Evolutionary conservation across 176 grass and related monocot species (phyloP).

Genomic region (Thalia dealbata): DNA sequence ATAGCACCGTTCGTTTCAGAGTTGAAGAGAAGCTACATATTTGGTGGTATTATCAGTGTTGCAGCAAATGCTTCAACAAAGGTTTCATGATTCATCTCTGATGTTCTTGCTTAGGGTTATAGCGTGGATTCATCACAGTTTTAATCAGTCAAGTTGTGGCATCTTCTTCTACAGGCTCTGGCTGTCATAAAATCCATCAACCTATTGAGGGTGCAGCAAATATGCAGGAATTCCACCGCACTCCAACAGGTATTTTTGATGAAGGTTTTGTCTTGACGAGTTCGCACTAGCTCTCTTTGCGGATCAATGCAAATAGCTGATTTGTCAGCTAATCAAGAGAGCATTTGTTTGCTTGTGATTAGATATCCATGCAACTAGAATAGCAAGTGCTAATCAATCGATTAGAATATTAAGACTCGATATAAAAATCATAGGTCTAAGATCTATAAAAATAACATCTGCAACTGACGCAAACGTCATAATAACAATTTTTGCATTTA

Average conservation of each 20-base stretch:
- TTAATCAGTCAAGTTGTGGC: constrained; percentile 11
- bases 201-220: constrained; percentile 90
- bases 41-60: constrained; percentile 91
- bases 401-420: no score
- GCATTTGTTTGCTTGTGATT: no score
- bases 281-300: background rate
- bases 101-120: constrained; percentile 10
- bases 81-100: constrained; percentile 25
- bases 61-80: constrained; percentile 86
- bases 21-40: constrained; percentile 82
- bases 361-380: no score
- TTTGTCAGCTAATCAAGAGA: background rate
- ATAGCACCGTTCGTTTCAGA: constrained; percentile 76
- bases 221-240: constrained; percentile 94
- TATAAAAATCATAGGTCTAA: no score
- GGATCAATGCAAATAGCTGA: no score
- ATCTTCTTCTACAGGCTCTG: constrained; percentile 44
- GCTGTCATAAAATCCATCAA: constrained; percentile 93
- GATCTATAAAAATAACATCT: no score
- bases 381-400: no score
- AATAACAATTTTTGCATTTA: no score
- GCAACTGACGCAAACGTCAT: no score
- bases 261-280: background rate
- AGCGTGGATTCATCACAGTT: background rate
- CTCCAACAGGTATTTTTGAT: constrained; percentile 56